These are phyloP conservation scores for Beauveria asiatica DNA, from an alignment of 2,329 filamentous ascomycete genomes.

Conservation along the genomic window DNA sequence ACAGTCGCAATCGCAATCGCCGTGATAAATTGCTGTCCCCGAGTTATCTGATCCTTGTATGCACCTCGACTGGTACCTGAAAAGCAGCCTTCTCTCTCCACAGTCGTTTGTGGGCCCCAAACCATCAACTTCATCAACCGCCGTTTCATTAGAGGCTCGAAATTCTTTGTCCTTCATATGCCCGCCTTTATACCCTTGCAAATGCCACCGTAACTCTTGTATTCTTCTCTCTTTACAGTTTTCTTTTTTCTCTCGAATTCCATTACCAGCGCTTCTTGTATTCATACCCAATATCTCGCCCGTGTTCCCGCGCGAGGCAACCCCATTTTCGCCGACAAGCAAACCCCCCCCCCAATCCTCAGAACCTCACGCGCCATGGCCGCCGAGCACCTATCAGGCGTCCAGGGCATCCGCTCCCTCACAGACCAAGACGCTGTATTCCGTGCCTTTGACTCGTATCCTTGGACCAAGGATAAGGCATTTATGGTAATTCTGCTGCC, in stretches of 20 bases:
- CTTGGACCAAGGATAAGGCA: constrained; percentile 58
- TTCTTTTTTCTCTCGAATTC: no score
- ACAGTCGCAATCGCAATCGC: not conserved
- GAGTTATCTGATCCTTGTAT: not conserved
- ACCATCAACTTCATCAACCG: not conserved
- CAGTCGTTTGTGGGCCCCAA: not conserved
- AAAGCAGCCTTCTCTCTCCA: not conserved
- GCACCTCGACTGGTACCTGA: not conserved
- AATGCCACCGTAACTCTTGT: not conserved
- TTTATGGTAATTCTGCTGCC: constrained; percentile 46
- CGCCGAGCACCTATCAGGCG: constrained; percentile 21
- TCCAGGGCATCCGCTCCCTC: constrained; percentile 31
- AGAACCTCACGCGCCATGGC: constrained; percentile 11
- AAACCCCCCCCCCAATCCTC: not conserved
- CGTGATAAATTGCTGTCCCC: not conserved
- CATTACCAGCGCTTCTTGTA: no score
- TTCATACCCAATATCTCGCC: not conserved
- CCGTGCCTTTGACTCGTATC: constrained; percentile 54
- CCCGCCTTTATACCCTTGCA: not conserved
- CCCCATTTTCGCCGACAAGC: not conserved
- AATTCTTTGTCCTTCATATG: not conserved
- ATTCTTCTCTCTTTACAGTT: not conserved
- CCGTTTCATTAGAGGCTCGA: not conserved
- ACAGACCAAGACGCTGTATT: constrained; percentile 39
- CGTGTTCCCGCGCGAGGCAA: not conserved